Evolutionary conservation across 1,284 basidiomycete species (phyloP), one percentile per base, ranked within the genome.

Genomic region (Ustilago curta): DNA sequence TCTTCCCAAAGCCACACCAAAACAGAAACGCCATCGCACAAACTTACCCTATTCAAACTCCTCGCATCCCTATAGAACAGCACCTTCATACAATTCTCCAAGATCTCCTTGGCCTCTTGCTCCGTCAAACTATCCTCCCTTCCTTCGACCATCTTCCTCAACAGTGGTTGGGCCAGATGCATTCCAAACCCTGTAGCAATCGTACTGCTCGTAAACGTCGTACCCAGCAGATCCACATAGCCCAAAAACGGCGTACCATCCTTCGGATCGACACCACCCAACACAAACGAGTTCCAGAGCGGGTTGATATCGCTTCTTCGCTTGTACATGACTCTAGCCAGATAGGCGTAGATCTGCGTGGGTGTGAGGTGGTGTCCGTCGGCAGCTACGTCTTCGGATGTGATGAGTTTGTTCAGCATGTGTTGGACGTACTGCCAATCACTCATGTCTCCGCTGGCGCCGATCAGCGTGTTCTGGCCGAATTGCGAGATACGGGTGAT

Each of bases 121-220:
- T 93, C 92, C 0, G 91, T 91, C 61, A 98, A 86, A 5, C 87
- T 86, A 48, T 91, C 88, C 79, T 95, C 92, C 42, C 78, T 87
- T 3, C 93, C 93, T 85, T 99, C 94, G 16, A 94, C 92, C 25
- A 92, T 93, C 80, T 92, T 92, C 43, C 96, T 90, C 35, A 99
- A 88, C 18, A 99, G 87, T 0, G 97, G 97, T 81, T 94, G 92
- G 2, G 96, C 96, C 59, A 99, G 92, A 86, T 96, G 92, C 19
- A 91, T 89, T n/a, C 96, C 97, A 85, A 94, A 98, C 0, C 97
- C 96, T 0, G 97, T 98, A 2, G 96, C 97, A 40, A 99, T 90
- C 6, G 95, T 96, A n/a, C 93, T 91, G 8, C 95, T 90, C 11
- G 92, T 90, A 85, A 98, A 99, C 0, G 97, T 98, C 25, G 94